Conservation (phyloP, 164 flowering plant genomes). For the Malania oleifera region DNA sequence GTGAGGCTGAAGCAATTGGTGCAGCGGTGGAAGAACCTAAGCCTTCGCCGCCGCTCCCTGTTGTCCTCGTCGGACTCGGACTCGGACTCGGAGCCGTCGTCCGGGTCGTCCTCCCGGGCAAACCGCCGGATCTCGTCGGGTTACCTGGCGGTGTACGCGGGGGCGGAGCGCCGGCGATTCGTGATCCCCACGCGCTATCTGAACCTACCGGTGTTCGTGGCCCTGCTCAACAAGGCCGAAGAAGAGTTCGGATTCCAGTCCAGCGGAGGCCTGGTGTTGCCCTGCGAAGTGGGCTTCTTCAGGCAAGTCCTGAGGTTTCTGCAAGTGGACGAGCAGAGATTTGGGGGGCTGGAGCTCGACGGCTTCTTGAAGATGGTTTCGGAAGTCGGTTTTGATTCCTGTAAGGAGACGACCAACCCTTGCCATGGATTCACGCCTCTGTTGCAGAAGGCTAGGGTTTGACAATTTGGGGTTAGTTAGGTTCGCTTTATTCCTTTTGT, state of each 20-base stretch:
- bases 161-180: slow-evolving; percentile 22
- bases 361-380: slow-evolving; percentile 17
- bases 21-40: no score
- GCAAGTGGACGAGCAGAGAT: slow-evolving; percentile 19
- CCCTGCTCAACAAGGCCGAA: slow-evolving; percentile 21
- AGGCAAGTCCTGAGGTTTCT: slow-evolving; percentile 9
- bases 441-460: slow-evolving; percentile 13
- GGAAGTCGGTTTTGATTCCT: slow-evolving; percentile 1
- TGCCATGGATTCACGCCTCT: slow-evolving; percentile 1
- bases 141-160: slow-evolving; percentile 22
- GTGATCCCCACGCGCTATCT: slow-evolving; percentile 29
- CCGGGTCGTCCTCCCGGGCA: no score
- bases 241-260: slow-evolving; percentile 27
- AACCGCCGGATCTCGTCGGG: slow-evolving; percentile 15
- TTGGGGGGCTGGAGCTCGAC: slow-evolving; percentile 11
- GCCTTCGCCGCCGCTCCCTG: no score
- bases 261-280: slow-evolving; percentile 23
- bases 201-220: slow-evolving; percentile 26
- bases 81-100: no score
- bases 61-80: no score
- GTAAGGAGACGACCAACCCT: neutral
- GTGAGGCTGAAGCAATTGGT: no score
- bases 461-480: neutral
- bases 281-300: slow-evolving; percentile 27
- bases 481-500: neutral